Conservation (phyloP, 164 flowering plant species). For the Akebia trifoliata region DNA sequence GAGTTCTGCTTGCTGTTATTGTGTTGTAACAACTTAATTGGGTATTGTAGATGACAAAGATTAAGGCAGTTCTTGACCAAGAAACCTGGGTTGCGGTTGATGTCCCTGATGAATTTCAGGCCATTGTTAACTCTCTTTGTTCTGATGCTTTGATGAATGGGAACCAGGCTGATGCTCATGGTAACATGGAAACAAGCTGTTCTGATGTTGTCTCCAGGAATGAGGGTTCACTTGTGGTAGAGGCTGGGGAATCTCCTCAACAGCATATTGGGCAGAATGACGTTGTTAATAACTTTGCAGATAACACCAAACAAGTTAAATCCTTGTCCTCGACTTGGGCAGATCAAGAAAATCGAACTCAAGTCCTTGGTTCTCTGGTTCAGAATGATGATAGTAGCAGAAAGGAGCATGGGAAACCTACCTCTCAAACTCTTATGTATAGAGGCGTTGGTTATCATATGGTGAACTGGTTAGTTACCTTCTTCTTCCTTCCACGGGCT, state of each 20-base stretch:
- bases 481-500: slow-evolving; percentile 1
- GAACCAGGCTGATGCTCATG: slow-evolving; percentile 22
- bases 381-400: slow-evolving; percentile 29
- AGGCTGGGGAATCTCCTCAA: slow-evolving; percentile 19
- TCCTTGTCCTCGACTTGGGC: neutral
- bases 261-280: slow-evolving; percentile 22
- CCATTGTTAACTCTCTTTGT: slow-evolving; percentile 47
- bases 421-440: slow-evolving; percentile 50
- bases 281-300: slow-evolving; percentile 25
- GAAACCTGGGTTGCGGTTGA: slow-evolving; percentile 96
- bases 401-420: slow-evolving; percentile 57
- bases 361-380: slow-evolving; percentile 22
- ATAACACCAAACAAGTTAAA: slow-evolving; percentile 5
- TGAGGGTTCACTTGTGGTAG: slow-evolving; percentile 25
- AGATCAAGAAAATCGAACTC: slow-evolving; percentile 26
- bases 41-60: slow-evolving; percentile 63
- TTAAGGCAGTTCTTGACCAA: slow-evolving; percentile 96
- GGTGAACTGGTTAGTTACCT: slow-evolving; percentile 93
- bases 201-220: slow-evolving; percentile 21
- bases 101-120: slow-evolving; percentile 94
- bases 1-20: slow-evolving; percentile 1
- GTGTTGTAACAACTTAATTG: slow-evolving; percentile 7
- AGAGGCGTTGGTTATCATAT: slow-evolving; percentile 80
- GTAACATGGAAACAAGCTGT: slow-evolving; percentile 14
- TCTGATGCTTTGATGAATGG: slow-evolving; percentile 34